Conservation (phyloP, 1,284 basidiomycete genomes). For the Mycena sp. region DNA sequence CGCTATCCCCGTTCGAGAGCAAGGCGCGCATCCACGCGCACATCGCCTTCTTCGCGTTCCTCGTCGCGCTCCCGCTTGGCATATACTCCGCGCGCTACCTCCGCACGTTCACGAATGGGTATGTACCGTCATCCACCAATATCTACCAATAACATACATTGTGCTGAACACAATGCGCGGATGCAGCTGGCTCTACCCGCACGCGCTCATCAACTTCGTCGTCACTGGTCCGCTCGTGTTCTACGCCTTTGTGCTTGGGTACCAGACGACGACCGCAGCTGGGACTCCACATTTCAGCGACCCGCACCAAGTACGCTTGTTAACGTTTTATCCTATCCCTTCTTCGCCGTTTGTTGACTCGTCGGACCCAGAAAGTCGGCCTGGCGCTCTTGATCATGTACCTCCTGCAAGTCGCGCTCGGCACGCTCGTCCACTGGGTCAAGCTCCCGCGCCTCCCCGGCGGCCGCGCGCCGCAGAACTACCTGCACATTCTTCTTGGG, state of each 20-base stretch:
- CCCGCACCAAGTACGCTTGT: slow-evolving; percentile 35
- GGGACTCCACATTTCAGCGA: slow-evolving; percentile 16
- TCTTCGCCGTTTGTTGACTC: neutral
- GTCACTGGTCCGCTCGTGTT: slow-evolving; percentile 44
- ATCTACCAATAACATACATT: neutral
- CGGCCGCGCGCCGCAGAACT: slow-evolving; percentile 33
- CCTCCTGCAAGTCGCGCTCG: slow-evolving; percentile 51
- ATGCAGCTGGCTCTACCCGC: slow-evolving; percentile 28
- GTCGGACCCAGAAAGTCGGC: slow-evolving; percentile 47
- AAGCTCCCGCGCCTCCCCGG: slow-evolving; percentile 35
- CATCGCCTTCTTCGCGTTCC: slow-evolving; percentile 40
- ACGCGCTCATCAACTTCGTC: slow-evolving; percentile 29
- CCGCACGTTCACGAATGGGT: slow-evolving; percentile 40
- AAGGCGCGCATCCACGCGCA: slow-evolving; percentile 29
- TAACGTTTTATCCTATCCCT: too few species aligned
- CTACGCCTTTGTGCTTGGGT: slow-evolving; percentile 40
- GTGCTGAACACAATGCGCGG: neutral
- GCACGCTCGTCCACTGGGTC: slow-evolving; percentile 51
- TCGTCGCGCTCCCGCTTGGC: slow-evolving; percentile 42
- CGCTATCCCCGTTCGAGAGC: slow-evolving; percentile 24
- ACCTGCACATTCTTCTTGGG: slow-evolving; percentile 44
- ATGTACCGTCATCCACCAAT: slow-evolving; percentile 31
- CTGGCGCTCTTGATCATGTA: slow-evolving; percentile 55
- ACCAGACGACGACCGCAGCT: slow-evolving; percentile 4
- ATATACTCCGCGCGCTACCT: slow-evolving; percentile 42